Conservation (phyloP, 495 filamentous ascomycete genomes). For the Penicillium paradoxum region DNA sequence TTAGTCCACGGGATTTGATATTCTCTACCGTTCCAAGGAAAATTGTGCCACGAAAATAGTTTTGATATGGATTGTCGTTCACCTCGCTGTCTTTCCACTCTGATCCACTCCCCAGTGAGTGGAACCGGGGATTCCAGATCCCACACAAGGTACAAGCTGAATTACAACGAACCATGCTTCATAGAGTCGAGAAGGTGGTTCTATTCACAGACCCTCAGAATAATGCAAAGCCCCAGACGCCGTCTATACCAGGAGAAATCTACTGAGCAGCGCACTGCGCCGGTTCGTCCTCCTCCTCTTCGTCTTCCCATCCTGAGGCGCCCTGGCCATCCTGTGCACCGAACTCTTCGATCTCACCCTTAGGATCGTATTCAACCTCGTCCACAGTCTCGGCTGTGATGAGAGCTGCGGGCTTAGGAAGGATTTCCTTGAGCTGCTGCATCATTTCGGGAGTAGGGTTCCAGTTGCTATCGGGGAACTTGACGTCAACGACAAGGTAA, state of each 20-base stretch:
- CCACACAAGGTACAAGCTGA: no score
- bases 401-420: conserved; percentile 57
- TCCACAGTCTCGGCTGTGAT: conserved; percentile 71
- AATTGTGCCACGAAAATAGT: no score
- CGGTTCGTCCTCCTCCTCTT: conserved; percentile 59
- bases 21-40: no score
- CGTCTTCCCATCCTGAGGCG: conserved; percentile 76
- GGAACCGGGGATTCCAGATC: neutral
- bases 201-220: conserved; percentile 5
- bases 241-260: conserved; percentile 29
- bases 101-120: neutral
- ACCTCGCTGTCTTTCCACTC: no score
- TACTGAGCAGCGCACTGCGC: conserved; percentile 86
- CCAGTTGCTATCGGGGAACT: conserved; percentile 87
- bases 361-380: conserved; percentile 78
- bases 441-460: conserved; percentile 61
- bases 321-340: conserved; percentile 64
- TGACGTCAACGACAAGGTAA: conserved; percentile 78
- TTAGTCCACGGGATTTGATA: no score
- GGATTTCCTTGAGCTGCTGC: conserved; percentile 62
- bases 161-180: neutral
- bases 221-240: conserved; percentile 24
- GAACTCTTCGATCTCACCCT: conserved; percentile 75
- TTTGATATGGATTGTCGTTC: no score
- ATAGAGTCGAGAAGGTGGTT: neutral